Evolutionary conservation across 306 rosid genomes (phyloP).

Genomic region (Casuarina glauca): DNA sequence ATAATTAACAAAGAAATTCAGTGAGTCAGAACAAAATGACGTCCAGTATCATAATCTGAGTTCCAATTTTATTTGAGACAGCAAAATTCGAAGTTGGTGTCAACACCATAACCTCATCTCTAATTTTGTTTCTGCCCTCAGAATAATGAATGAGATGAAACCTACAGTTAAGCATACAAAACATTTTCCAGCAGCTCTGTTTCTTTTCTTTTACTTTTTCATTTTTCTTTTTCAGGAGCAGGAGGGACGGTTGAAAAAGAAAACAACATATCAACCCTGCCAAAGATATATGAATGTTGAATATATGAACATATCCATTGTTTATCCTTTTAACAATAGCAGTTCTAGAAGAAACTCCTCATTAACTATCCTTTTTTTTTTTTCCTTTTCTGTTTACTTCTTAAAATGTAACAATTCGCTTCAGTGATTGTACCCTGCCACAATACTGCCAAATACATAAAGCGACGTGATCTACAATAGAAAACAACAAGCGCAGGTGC

Average conservation of each 20-base stretch:
- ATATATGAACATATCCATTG: neutral
- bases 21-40: constrained; percentile 4
- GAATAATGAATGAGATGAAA: neutral
- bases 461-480: constrained; percentile 11
- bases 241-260: neutral
- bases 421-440: neutral
- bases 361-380: neutral
- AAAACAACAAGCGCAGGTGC: constrained; percentile 19
- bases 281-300: neutral
- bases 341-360: neutral
- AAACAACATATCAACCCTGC: neutral
- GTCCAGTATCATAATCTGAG: constrained; percentile 1
- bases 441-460: constrained; percentile 1
- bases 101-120: neutral
- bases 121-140: neutral
- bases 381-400: neutral
- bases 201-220: neutral
- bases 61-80: neutral
- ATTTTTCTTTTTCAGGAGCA: neutral
- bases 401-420: neutral
- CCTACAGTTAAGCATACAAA: neutral
- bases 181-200: neutral
- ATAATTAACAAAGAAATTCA: constrained; percentile 22
- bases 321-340: neutral
- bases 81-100: neutral